Evolutionary conservation across 139 green algal genomes (phyloP).

Genomic region (Eudorina sp.): DNA sequence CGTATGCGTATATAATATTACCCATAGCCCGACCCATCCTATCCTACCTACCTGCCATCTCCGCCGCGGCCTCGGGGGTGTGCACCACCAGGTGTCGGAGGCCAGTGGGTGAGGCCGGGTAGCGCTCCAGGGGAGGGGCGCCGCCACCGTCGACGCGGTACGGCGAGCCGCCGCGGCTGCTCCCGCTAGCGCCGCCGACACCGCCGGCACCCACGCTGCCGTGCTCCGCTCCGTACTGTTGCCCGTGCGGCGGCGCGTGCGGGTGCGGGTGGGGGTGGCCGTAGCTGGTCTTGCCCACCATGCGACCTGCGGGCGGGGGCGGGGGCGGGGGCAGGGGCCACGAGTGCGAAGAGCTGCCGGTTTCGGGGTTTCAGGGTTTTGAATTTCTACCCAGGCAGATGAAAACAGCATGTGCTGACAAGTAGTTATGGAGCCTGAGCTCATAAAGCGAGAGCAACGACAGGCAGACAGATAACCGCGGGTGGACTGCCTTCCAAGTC

Average conservation of each 20-base stretch:
- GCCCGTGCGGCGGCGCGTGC: background rate
- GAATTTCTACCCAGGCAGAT: too few species aligned
- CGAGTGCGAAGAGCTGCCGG: too few species aligned
- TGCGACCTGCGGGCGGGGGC: slow-evolving; percentile 1
- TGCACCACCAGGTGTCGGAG: slow-evolving; percentile 18
- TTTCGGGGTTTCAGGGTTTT: too few species aligned
- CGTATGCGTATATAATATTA: too few species aligned
- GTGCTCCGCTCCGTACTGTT: background rate
- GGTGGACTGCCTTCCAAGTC: background rate
- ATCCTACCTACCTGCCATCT: slow-evolving; percentile 42
- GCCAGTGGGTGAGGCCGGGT: background rate
- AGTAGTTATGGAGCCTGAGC: too few species aligned
- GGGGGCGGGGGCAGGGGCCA: background rate
- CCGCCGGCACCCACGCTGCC: too few species aligned
- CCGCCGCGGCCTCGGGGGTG: slow-evolving; percentile 8
- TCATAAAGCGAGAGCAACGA: too few species aligned
- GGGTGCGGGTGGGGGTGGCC: slow-evolving; percentile 32
- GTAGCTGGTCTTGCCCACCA: slow-evolving; percentile 43
- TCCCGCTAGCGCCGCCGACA: background rate
- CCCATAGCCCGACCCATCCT: too few species aligned
- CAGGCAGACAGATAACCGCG: background rate
- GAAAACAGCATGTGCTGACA: too few species aligned
- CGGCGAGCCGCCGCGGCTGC: background rate
- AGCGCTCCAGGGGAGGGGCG: background rate
- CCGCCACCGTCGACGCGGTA: background rate